Base-by-base conservation (phyloP, 2,329 filamentous ascomycete species). In the Ilyonectria mors-panacis region DNA sequence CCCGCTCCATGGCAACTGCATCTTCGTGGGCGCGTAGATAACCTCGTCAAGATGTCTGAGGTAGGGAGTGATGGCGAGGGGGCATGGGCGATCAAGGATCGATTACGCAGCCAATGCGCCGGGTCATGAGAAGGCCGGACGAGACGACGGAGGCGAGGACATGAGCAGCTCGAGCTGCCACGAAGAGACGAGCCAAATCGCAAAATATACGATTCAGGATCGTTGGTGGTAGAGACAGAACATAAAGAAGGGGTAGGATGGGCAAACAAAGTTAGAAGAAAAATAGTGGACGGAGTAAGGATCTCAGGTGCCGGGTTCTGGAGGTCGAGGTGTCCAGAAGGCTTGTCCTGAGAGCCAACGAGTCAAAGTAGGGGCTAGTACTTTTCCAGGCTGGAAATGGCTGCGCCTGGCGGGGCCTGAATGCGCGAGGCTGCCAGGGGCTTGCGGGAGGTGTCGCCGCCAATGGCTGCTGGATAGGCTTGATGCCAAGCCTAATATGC, bases 1-100 rank as follows among this genome's bases (percentile, higher is more conserved):
- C 62, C 76, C 79, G 42, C 74, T 67, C 80, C 80, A 82, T 68
- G 81, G 80, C 59, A 82, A 70, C 69, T 82, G 80, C 81, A 83
- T 83, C 59, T 71, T 77, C 67, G 68, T 42, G 55, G 48, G 67
- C 69, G 73, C 66, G 65, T 67, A 60, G 64, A 47, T 45, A 68
- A 62, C 56, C 58, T 68, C 65, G 62, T 70, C 62, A 70, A 45
- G 60, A 62, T 74, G 63, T 66, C 45, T 68, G 58, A 63, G 59
- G 68, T 47, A 70, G 51, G 59, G 53, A 54, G 53, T 63, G 63
- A 65, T 61, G 67, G 58, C 62, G 66, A 63, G 59, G 64, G 69
- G 63, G 63, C 72, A 77, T 76, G 70, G 67, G 67, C 39, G 65
- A 63, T 67, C 35, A 55, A 39, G 39, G 53, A 26, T 60, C 62